Conservation (phyloP, 2,329 filamentous ascomycete genomes). For the Pyricularia sp. region DNA sequence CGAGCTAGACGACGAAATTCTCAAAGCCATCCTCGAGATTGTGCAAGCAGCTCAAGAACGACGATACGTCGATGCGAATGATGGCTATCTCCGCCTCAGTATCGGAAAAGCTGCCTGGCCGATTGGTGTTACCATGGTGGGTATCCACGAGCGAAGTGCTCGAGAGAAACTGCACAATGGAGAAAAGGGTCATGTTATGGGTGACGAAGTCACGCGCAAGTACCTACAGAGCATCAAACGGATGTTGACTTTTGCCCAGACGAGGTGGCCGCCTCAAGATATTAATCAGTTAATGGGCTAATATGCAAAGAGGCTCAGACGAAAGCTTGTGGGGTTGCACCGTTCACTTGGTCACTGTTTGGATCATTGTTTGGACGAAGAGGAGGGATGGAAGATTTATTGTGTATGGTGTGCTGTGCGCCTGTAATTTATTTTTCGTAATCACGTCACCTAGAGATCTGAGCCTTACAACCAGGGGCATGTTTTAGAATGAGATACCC, state of each 20-base stretch:
- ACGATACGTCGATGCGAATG: conserved; percentile 91
- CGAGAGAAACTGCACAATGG: conserved; percentile 90
- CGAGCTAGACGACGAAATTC: conserved; percentile 67
- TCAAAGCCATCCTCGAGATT: conserved; percentile 83
- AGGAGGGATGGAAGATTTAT: neutral
- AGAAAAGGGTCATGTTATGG: conserved; percentile 89
- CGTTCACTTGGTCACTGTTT: neutral
- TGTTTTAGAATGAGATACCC: neutral
- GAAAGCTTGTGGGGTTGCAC: neutral
- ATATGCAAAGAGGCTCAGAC: conserved; percentile 6
- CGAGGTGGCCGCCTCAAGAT: conserved; percentile 90
- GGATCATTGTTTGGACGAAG: neutral
- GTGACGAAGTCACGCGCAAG: conserved; percentile 90
- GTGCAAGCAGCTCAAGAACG: conserved; percentile 83
- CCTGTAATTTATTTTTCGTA: neutral
- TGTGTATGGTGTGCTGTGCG: neutral
- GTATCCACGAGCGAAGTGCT: conserved; percentile 94
- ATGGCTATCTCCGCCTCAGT: conserved; percentile 84
- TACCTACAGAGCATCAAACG: conserved; percentile 97
- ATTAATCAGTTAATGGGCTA: conserved; percentile 90
- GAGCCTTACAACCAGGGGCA: neutral
- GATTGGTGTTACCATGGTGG: conserved; percentile 99
- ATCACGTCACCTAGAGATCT: neutral
- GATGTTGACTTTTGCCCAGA: conserved; percentile 92
- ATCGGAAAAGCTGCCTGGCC: conserved; percentile 98